Base-by-base conservation (phyloP, 139 green algal genomes). In the Chlamydomonas applanata region DNA sequence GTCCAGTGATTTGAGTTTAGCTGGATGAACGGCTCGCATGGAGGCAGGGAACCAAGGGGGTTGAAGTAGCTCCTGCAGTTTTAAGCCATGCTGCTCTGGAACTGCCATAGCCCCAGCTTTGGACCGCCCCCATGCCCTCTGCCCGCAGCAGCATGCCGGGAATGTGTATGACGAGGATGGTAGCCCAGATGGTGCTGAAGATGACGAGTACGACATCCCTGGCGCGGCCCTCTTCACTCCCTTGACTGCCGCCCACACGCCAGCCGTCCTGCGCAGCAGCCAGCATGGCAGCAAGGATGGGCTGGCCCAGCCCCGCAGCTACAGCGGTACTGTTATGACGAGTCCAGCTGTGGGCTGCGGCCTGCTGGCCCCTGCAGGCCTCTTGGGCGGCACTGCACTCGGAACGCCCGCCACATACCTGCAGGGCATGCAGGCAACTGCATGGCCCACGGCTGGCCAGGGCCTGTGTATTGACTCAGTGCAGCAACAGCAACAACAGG, bases 401-500 rank as follows among this genome's bases (percentile, higher is more conserved):
- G 32, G 13, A 4, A 70, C 7, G 20, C 29, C 17, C 4, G 30
- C 25, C 52, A 67, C 35, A 14, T 54, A n/a, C 52, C 32, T 29
- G 17, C 52, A 33, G 4, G 2, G 16, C 19, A 30, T 54, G 27
- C 4, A 30, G 60, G 40, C 4, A 14, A 24, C 2, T 65, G 54
- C 35, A 64, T 60, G 69, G 69, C 25, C 44, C 20, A 4, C 13
- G 68, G 17, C 60, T 53, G 69, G 22, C 52, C 30, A 49, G 40
- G 40, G 40, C 40, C 40, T 49, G 40, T 49, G 40, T 49, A 49
- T 49, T 11, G 40, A 49, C 40, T 19, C 40, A 19, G 40, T 49
- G 11, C 40, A 49, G 71, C 56, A 46, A 67, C 60, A 62, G 30
- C 64, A 64, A 64, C 73, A 73, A 64, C 73, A 73, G 65, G 71